Conservation (phyloP, 352 stramenopile genomes). For the Phytophthora litchii region DNA sequence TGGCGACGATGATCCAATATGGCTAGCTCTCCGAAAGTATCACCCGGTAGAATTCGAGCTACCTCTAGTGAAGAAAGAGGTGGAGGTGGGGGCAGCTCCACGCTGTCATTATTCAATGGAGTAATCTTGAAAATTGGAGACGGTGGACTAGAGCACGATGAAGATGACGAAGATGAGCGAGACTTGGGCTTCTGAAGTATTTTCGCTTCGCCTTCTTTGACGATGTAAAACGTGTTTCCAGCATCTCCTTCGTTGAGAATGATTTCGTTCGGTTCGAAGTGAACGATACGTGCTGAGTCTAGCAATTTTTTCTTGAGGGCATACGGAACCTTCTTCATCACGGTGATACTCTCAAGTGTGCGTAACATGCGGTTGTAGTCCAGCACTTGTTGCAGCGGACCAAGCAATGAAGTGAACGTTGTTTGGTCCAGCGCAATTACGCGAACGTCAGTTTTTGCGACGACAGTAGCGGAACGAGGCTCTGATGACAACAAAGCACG, state of each 20-base stretch:
- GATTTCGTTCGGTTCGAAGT: slow-evolving; percentile 48
- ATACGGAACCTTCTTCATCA: slow-evolving; percentile 53
- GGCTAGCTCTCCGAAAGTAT: slow-evolving; percentile 74
- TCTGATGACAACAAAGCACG: slow-evolving; percentile 87
- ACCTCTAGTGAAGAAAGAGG: slow-evolving; percentile 34
- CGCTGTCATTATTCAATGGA: slow-evolving; percentile 7
- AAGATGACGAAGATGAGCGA: slow-evolving; percentile 22
- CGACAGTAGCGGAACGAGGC: slow-evolving; percentile 87
- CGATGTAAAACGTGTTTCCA: slow-evolving; percentile 64
- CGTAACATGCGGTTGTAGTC: slow-evolving; percentile 67
- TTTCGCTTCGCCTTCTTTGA: slow-evolving; percentile 56
- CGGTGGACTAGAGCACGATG: slow-evolving; percentile 5
- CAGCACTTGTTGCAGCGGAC: slow-evolving; percentile 88
- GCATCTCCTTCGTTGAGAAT: slow-evolving; percentile 58
- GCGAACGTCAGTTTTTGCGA: slow-evolving; percentile 58
- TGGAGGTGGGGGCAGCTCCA: not conserved
- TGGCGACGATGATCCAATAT: slow-evolving; percentile 58
- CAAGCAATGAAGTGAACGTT: slow-evolving; percentile 92
- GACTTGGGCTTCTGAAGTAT: slow-evolving; percentile 45
- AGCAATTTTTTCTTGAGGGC: slow-evolving; percentile 53
- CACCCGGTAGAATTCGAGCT: slow-evolving; percentile 47
- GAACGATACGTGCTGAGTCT: slow-evolving; percentile 38
- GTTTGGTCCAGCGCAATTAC: slow-evolving; percentile 86
- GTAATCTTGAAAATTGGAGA: slow-evolving; percentile 24
- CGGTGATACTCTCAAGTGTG: slow-evolving; percentile 53